Conservation (phyloP, 163 green algal species). For the Scenedesmus sp. region DNA sequence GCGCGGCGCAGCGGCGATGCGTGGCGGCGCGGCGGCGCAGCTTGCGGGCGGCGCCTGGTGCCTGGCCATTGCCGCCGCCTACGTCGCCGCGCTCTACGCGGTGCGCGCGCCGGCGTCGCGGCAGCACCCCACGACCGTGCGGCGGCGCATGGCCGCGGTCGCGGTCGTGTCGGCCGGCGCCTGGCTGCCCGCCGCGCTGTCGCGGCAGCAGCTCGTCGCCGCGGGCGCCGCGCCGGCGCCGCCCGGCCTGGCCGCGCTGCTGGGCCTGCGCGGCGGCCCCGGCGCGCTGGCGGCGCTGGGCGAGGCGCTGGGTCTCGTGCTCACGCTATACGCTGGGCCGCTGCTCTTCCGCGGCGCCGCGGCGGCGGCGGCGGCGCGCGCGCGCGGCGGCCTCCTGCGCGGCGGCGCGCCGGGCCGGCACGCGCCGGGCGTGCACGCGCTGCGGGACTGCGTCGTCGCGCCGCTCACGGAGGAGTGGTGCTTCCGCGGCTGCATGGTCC, state of each 20-base stretch:
- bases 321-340: slow-evolving; percentile 15
- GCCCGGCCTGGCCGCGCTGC: slow-evolving; percentile 22
- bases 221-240: too few relatives aligned
- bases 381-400: too few relatives aligned
- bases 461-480: slow-evolving; percentile 88
- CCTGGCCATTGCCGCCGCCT: slow-evolving; percentile 36
- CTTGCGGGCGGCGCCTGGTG: slow-evolving; percentile 7
- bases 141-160: slow-evolving; percentile 47
- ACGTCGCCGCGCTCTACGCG: slow-evolving; percentile 60
- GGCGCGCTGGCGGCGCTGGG: neutral
- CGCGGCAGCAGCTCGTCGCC: slow-evolving; percentile 7
- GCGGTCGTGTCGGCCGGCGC: slow-evolving; percentile 9
- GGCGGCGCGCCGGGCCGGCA: too few relatives aligned
- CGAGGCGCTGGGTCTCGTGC: neutral
- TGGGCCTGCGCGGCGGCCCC: slow-evolving; percentile 23
- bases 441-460: slow-evolving; percentile 45
- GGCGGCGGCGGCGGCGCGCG: too few relatives aligned
- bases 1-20: too few relatives aligned
- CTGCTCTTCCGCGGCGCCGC: neutral
- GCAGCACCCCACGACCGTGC: slow-evolving; percentile 56
- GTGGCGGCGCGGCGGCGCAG: slow-evolving; percentile 5
- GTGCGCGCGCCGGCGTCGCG: slow-evolving; percentile 30
- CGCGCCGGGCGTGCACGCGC: neutral
- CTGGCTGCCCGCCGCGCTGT: slow-evolving; percentile 55
- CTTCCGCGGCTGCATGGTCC: slow-evolving; percentile 84